Evolutionary conservation across 306 rosid genomes (phyloP).

Genomic region (Crotalaria pallida): DNA sequence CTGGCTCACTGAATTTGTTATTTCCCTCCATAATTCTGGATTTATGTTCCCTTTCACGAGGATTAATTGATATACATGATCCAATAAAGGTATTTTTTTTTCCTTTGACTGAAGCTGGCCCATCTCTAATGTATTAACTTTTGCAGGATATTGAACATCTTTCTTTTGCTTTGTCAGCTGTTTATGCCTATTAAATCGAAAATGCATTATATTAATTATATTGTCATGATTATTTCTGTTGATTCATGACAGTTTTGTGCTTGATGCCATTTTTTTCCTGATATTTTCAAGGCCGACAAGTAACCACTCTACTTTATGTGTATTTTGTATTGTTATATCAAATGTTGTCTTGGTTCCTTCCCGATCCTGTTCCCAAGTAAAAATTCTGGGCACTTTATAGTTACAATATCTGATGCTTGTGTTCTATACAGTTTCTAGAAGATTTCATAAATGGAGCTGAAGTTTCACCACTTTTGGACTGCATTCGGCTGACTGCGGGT

Average conservation of each 20-base stretch:
- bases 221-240: background rate
- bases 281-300: constrained; percentile 5
- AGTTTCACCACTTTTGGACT: constrained; percentile 92
- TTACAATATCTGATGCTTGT: constrained; percentile 15
- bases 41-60: background rate
- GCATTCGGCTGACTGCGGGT: constrained; percentile 98
- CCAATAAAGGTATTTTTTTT: background rate
- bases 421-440: constrained; percentile 75
- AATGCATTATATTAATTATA: no score
- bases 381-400: background rate
- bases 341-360: background rate
- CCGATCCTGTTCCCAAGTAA: background rate
- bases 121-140: constrained; percentile 8
- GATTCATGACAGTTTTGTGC: background rate
- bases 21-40: background rate
- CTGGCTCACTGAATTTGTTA: background rate
- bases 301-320: background rate
- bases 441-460: constrained; percentile 98
- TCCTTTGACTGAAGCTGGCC: background rate
- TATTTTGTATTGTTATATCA: background rate
- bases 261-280: constrained; percentile 4
- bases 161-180: background rate
- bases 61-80: background rate
- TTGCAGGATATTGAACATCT: background rate
- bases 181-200: constrained; percentile 2